Conservation (phyloP, 495 filamentous ascomycete genomes). For the Talaromyces adpressus region DNA sequence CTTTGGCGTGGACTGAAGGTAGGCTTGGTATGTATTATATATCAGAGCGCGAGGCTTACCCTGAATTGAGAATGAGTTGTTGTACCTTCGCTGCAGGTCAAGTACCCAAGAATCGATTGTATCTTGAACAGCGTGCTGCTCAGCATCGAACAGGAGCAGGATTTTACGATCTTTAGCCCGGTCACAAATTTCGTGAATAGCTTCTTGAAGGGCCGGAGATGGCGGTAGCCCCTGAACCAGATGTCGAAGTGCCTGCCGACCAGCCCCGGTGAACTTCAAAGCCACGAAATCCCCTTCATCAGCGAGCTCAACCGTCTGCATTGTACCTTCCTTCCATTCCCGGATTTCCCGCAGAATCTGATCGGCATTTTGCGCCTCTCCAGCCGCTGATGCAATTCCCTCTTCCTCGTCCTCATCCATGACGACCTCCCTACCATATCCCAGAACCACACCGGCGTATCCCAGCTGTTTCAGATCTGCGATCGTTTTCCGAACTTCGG, state of each 20-base stretch:
- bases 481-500: constrained; percentile 55
- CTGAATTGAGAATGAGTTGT: constrained; percentile 22
- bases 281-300: constrained; percentile 65
- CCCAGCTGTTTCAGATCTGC: constrained; percentile 55
- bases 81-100: constrained; percentile 67
- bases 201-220: constrained; percentile 46
- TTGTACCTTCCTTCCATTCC: constrained; percentile 59
- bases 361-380: constrained; percentile 19
- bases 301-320: constrained; percentile 60
- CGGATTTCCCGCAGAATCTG: constrained; percentile 26
- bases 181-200: constrained; percentile 66
- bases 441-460: constrained; percentile 69
- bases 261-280: constrained; percentile 78
- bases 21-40: constrained; percentile 71
- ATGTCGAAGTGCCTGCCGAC: constrained; percentile 54
- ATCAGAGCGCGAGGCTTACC: constrained; percentile 43
- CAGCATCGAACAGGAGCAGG: constrained; percentile 72
- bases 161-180: constrained; percentile 59
- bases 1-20: constrained; percentile 58
- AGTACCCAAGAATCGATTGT: constrained; percentile 79
- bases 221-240: constrained; percentile 46
- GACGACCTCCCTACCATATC: constrained; percentile 70
- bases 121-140: constrained; percentile 66
- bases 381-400: neutral
- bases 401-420: constrained; percentile 39